These are phyloP conservation scores for Filobasidium wieringae DNA, from an alignment of 768 basidiomycete genomes.

Conservation along the genomic window DNA sequence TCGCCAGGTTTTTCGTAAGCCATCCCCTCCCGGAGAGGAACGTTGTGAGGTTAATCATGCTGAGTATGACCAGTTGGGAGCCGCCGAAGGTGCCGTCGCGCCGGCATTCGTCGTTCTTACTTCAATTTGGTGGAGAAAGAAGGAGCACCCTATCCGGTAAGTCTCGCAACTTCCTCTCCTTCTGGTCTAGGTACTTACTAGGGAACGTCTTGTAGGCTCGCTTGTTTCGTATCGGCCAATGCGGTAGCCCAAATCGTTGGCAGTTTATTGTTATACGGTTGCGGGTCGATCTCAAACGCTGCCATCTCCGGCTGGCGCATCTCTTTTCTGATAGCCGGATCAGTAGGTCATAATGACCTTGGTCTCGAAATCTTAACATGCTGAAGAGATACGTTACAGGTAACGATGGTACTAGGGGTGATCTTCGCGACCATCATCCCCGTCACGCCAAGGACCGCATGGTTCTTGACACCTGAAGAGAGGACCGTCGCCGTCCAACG, in stretches of 20 bases:
- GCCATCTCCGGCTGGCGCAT: conserved; percentile 19
- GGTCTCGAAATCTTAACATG: not conserved
- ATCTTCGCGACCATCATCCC: conserved; percentile 20
- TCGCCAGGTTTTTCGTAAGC: not conserved
- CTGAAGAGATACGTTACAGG: not conserved
- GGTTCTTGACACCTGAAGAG: conserved; percentile 21
- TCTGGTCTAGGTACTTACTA: not conserved
- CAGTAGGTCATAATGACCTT: not conserved
- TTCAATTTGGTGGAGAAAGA: conserved; percentile 17
- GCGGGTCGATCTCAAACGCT: conserved; percentile 7
- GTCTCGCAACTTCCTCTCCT: not conserved
- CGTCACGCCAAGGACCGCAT: conserved; percentile 11
- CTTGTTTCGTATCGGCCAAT: conserved; percentile 17
- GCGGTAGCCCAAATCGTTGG: conserved; percentile 20
- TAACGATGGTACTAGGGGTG: conserved; percentile 18
- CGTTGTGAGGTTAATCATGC: too few species aligned
- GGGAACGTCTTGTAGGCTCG: conserved; percentile 1
- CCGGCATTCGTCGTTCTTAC: conserved; percentile 8
- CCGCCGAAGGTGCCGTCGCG: not conserved
- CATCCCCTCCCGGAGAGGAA: too few species aligned
- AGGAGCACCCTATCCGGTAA: conserved; percentile 19
- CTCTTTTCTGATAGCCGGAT: conserved; percentile 17
- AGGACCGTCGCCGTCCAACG: conserved; percentile 17
- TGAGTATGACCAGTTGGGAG: not conserved
- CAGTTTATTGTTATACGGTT: conserved; percentile 17